These are phyloP conservation scores for Russula ochroleuca DNA, from an alignment of 768 basidiomycete species.

Conservation along the genomic window DNA sequence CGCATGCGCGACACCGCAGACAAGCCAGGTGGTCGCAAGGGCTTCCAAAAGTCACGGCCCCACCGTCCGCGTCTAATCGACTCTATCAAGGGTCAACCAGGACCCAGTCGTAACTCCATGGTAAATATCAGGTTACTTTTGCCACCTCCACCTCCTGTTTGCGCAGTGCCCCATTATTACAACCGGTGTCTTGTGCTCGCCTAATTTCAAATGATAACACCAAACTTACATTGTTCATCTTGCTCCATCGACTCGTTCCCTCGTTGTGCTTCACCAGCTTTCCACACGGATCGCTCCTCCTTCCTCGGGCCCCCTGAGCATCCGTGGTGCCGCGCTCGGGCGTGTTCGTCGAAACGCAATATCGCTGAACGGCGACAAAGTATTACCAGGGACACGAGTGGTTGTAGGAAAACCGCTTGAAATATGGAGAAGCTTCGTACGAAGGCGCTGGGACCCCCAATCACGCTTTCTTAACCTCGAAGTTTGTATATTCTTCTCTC, in stretches of 20 bases:
- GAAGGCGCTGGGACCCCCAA: slow-evolving; percentile 67
- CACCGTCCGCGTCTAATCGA: slow-evolving; percentile 61
- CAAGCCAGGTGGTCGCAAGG: slow-evolving; percentile 72
- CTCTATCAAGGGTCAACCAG: slow-evolving; percentile 48
- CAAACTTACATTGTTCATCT: slow-evolving; percentile 41
- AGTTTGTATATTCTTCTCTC: slow-evolving; percentile 43
- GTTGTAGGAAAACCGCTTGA: slow-evolving; percentile 47
- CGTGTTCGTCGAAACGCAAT: slow-evolving; percentile 60
- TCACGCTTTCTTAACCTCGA: slow-evolving; percentile 74
- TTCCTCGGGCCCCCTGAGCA: slow-evolving; percentile 50
- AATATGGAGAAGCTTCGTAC: slow-evolving; percentile 71
- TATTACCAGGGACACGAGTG: slow-evolving; percentile 27
- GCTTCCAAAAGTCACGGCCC: slow-evolving; percentile 53
- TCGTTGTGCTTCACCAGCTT: slow-evolving; percentile 38
- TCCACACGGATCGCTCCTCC: slow-evolving; percentile 38
- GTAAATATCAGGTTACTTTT: slow-evolving; percentile 57
- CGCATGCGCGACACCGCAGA: slow-evolving; percentile 68
- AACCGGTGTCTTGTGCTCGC: slow-evolving; percentile 28
- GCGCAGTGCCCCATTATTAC: slow-evolving; percentile 25
- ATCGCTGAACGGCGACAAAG: slow-evolving; percentile 29
- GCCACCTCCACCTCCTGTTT: slow-evolving; percentile 27
- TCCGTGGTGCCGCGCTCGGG: slow-evolving; percentile 61
- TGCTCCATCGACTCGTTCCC: slow-evolving; percentile 37
- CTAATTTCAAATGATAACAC: slow-evolving; percentile 33
- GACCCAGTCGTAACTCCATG: slow-evolving; percentile 49